Conservation (phyloP, 371 early-diverging fungal genomes). For the Lichtheimia corymbifera region DNA sequence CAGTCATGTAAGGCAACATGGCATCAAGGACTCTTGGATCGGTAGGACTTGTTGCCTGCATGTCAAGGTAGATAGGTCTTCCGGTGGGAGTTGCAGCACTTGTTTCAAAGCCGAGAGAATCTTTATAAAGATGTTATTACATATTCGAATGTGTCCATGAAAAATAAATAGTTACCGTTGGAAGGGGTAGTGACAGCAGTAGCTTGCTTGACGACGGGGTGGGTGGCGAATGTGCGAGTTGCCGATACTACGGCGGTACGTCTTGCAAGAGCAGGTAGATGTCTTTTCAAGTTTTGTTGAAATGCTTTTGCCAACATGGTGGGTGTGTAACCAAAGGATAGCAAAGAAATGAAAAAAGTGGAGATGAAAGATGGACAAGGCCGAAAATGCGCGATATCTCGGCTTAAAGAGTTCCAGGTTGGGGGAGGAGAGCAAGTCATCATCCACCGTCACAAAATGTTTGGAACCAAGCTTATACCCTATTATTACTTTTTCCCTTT, state of each 20-base stretch:
- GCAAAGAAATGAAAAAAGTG: slow-evolving; percentile 1
- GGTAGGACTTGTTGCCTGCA: slow-evolving; percentile 97
- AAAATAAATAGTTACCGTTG: not conserved
- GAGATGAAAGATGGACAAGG: too few species aligned
- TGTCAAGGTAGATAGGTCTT: slow-evolving; percentile 92
- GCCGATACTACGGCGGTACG: not conserved
- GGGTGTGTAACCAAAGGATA: not conserved
- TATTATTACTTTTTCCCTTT: not conserved
- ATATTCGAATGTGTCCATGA: too few species aligned
- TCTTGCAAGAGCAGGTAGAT: not conserved
- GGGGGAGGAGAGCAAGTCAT: too few species aligned
- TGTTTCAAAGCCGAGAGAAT: slow-evolving; percentile 61
- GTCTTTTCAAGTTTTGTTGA: not conserved
- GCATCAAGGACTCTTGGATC: slow-evolving; percentile 98
- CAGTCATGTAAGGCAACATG: slow-evolving; percentile 97
- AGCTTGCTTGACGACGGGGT: not conserved
- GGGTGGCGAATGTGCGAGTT: not conserved
- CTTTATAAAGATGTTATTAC: slow-evolving; percentile 16
- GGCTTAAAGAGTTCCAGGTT: too few species aligned
- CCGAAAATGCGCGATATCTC: too few species aligned
- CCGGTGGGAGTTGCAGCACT: slow-evolving; percentile 30
- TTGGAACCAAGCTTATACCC: slow-evolving; percentile 1
- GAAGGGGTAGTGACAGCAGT: not conserved
- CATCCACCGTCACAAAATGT: slow-evolving; percentile 1
- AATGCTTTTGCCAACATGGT: not conserved